Percentiles rank a stretch among this genome's conserved stretches.
Conservation (phyloP, 768 basidiomycete genomes). For the Cubamyces lactineus region DNA sequence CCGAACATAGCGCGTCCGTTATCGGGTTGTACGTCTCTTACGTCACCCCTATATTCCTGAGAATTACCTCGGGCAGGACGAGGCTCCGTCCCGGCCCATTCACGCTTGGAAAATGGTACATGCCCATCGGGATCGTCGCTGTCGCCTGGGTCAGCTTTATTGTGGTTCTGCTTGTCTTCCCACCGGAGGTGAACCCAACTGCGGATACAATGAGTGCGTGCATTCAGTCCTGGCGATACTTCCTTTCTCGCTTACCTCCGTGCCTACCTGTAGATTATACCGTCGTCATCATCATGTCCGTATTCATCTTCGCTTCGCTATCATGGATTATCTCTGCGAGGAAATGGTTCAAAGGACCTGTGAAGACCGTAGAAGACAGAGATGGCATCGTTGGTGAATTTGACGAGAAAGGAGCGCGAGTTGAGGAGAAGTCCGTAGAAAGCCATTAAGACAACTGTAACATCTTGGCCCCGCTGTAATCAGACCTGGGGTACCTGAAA, state of each 20-base stretch:
- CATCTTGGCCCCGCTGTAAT: not conserved
- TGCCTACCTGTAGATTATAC: constrained; percentile 56
- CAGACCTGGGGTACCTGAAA: not conserved
- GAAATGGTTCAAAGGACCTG: constrained; percentile 73
- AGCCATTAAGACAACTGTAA: not conserved
- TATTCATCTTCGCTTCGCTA: constrained; percentile 64
- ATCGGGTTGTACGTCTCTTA: constrained; percentile 75
- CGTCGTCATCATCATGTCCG: constrained; percentile 63
- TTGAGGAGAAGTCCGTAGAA: constrained; percentile 10
- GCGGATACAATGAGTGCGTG: constrained; percentile 60
- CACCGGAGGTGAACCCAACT: constrained; percentile 43
- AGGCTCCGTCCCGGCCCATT: constrained; percentile 64
- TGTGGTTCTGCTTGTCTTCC: constrained; percentile 60
- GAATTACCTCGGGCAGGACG: constrained; percentile 68
- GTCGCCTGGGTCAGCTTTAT: constrained; percentile 71
- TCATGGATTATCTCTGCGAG: constrained; percentile 71
- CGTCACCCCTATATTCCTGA: constrained; percentile 66
- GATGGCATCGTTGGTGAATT: not conserved
- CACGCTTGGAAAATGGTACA: constrained; percentile 60
- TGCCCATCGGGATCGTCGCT: constrained; percentile 61
- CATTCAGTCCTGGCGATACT: not conserved
- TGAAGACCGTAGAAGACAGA: constrained; percentile 43
- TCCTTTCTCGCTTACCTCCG: too few species aligned
- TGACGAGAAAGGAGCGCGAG: constrained; percentile 16
- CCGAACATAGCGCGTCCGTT: constrained; percentile 57